These are phyloP conservation scores for Chlorella sp. DNA, from an alignment of 139 green algal genomes.

Conservation along the genomic window DNA sequence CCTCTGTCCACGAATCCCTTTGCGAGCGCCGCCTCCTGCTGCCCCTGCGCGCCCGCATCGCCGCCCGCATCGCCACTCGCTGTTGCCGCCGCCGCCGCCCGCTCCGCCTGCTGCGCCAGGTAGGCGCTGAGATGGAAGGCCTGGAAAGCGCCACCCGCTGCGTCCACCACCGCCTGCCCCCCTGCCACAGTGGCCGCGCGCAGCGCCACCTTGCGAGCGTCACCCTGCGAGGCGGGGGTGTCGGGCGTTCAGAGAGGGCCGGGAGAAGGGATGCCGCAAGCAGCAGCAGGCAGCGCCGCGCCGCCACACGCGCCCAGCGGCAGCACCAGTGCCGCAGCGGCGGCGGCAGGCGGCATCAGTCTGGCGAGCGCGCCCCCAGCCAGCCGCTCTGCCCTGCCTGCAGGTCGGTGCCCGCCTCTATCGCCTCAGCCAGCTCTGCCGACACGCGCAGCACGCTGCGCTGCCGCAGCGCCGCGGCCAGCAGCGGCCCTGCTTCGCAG, in stretches of 20 bases:
- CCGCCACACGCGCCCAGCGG: too few relatives aligned
- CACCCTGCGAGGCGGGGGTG: too few relatives aligned
- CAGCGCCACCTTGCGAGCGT: slow-evolving; percentile 34
- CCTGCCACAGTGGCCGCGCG: slow-evolving; percentile 30
- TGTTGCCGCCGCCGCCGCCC: slow-evolving; percentile 5
- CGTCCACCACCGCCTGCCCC: background rate
- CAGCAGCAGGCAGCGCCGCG: too few relatives aligned
- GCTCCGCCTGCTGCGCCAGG: slow-evolving; percentile 16
- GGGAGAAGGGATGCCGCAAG: too few relatives aligned
- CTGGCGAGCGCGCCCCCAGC: too few relatives aligned
- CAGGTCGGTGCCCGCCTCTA: slow-evolving; percentile 27
- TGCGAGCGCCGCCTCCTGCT: background rate
- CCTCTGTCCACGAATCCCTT: too few relatives aligned
- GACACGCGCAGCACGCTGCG: slow-evolving; percentile 34
- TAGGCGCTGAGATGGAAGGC: slow-evolving; percentile 37
- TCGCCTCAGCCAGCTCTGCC: slow-evolving; percentile 1
- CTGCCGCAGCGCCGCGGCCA: slow-evolving; percentile 23
- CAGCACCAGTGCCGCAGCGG: too few relatives aligned
- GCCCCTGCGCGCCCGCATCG: background rate
- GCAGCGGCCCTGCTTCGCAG: slow-evolving; percentile 12
- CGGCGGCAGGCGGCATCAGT: too few relatives aligned
- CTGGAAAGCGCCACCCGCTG: background rate
- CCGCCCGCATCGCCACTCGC: background rate
- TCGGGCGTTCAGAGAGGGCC: too few relatives aligned
- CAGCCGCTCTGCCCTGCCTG: too few relatives aligned